These are phyloP conservation scores for Malus hybrid DNA, from an alignment of 331 rosid genomes.

Conservation along the genomic window DNA sequence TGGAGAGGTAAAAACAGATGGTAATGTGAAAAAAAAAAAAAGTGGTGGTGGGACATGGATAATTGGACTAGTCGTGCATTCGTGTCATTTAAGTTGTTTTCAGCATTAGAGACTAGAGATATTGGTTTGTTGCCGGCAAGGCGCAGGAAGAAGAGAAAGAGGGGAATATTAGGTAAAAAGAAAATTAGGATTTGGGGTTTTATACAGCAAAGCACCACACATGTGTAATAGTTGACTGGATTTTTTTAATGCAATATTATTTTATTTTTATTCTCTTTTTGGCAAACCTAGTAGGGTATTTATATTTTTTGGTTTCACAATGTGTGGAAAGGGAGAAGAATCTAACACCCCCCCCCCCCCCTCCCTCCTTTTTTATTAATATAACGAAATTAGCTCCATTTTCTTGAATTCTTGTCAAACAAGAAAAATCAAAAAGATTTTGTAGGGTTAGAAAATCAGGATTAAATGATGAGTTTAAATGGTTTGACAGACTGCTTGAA, in stretches of 20 bases:
- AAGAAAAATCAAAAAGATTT: background rate
- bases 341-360: background rate
- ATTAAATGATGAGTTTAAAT: background rate
- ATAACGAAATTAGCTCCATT: no score
- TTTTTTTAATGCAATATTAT: background rate
- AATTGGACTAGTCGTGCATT: no score
- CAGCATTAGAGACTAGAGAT: constrained; percentile 3
- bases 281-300: background rate
- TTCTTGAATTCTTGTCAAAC: background rate
- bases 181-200: constrained; percentile 17
- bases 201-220: constrained; percentile 27
- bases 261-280: background rate
- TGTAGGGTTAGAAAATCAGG: background rate
- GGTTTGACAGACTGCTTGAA: background rate
- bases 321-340: constrained; percentile 9
- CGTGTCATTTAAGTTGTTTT: no score
- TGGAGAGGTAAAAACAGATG: constrained; percentile 5
- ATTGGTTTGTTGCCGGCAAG: constrained; percentile 22
- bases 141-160: background rate
- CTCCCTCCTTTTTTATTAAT: background rate
- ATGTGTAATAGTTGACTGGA: constrained; percentile 43
- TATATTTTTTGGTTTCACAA: background rate
- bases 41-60: no score
- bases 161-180: constrained; percentile 23
- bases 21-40: background rate